Evolutionary conservation across 2,329 filamentous ascomycete species (phyloP).

Genomic region (Colletotrichum tropicale): DNA sequence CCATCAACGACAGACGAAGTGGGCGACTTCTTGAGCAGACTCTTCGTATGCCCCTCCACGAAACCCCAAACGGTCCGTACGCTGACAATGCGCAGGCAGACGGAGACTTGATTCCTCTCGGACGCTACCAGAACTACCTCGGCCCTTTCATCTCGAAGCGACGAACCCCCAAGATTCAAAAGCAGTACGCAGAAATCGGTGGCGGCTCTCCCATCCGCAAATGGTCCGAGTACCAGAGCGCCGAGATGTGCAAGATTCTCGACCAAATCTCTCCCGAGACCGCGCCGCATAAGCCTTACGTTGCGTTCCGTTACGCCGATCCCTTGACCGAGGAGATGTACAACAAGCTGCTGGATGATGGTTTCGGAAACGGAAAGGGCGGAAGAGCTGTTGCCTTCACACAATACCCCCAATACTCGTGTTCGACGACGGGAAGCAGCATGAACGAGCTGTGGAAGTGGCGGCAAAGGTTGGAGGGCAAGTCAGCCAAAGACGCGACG

Average conservation of each 20-base stretch:
- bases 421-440: slow-evolving; percentile 94
- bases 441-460: slow-evolving; percentile 98
- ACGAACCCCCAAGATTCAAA: slow-evolving; percentile 93
- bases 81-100: slow-evolving; percentile 68
- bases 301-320: slow-evolving; percentile 94
- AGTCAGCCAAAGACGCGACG: slow-evolving; percentile 56
- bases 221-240: slow-evolving; percentile 94
- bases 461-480: slow-evolving; percentile 86
- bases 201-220: slow-evolving; percentile 98
- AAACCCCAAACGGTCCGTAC: background rate
- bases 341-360: slow-evolving; percentile 78
- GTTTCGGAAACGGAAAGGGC: slow-evolving; percentile 88
- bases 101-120: slow-evolving; percentile 93
- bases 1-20: slow-evolving; percentile 90
- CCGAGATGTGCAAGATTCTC: slow-evolving; percentile 96
- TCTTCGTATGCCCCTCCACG: slow-evolving; percentile 73
- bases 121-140: slow-evolving; percentile 87
- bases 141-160: slow-evolving; percentile 85
- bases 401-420: slow-evolving; percentile 98
- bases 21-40: slow-evolving; percentile 82
- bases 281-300: slow-evolving; percentile 95
- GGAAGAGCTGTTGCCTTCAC: slow-evolving; percentile 96
- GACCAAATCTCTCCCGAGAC: slow-evolving; percentile 91
- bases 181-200: slow-evolving; percentile 94
- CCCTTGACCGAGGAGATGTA: slow-evolving; percentile 97